Conservation (phyloP, 805 yeast species). For the Myxozyma lipomycoides region DNA sequence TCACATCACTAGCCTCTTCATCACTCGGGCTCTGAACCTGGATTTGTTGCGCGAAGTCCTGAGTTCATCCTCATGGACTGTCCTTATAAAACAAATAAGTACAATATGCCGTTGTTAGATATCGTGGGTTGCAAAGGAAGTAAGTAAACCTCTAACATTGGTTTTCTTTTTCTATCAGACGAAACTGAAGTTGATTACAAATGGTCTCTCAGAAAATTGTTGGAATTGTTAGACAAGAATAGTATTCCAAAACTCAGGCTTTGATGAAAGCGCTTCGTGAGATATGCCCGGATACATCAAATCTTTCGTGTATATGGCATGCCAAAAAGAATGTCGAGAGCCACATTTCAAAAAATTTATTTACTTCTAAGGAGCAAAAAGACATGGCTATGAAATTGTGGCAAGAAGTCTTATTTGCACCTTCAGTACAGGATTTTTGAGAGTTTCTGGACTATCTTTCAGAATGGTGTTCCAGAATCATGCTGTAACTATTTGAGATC, state of each 20-base stretch:
- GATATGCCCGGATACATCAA: background rate
- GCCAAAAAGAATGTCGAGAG: background rate
- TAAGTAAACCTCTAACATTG: background rate
- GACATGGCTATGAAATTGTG: background rate
- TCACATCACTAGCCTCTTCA: background rate
- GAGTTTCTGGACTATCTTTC: background rate
- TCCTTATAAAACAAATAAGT: too few relatives aligned
- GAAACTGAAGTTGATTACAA: background rate
- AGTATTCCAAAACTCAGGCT: background rate
- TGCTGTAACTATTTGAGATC: background rate
- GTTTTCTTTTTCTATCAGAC: background rate
- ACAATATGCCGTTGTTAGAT: constrained; percentile 1
- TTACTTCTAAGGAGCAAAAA: background rate
- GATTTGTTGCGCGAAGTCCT: too few relatives aligned
- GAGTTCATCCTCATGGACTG: constrained; percentile 1
- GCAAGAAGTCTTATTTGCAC: background rate
- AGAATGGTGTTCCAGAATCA: background rate
- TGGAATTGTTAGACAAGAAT: background rate
- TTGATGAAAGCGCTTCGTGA: background rate
- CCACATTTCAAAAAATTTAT: background rate
- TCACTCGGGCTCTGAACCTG: background rate
- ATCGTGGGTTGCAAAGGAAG: background rate
- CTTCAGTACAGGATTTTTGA: background rate
- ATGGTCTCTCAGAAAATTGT: background rate
- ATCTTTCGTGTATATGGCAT: background rate